Evolutionary conservation across 2,329 filamentous ascomycete species (phyloP).

Genomic region (Bipolaris bicolor): DNA sequence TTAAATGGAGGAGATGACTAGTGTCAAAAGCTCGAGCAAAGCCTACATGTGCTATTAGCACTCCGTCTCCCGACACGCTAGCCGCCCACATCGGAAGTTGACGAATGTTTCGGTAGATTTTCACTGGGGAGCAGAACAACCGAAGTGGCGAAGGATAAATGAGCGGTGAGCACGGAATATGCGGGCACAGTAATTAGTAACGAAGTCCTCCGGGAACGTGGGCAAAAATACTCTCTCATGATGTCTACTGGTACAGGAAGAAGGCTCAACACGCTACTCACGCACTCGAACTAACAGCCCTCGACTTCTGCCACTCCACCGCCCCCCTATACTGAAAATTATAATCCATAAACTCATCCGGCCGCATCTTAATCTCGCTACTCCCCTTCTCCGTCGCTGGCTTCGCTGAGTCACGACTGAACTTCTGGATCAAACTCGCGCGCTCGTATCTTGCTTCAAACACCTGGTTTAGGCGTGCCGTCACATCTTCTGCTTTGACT

Average conservation of each 20-base stretch:
- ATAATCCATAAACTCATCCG: slow-evolving; percentile 53
- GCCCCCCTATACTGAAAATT: slow-evolving; percentile 50
- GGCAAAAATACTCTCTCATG: neutral
- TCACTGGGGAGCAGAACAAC: neutral
- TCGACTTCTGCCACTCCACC: slow-evolving; percentile 37
- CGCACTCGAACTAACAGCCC: neutral
- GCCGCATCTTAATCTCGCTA: slow-evolving; percentile 45
- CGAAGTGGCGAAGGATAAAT: neutral
- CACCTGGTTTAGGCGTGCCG: slow-evolving; percentile 10
- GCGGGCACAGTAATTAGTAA: neutral
- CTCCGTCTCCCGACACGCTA: too few relatives aligned
- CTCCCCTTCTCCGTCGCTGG: slow-evolving; percentile 46
- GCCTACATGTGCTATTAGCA: too few relatives aligned
- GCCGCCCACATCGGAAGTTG: neutral
- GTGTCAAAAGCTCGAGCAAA: too few relatives aligned
- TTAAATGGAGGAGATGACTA: too few relatives aligned
- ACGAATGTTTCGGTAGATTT: neutral
- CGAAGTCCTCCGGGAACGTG: neutral
- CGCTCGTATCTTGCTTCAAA: slow-evolving; percentile 40
- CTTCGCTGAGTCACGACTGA: slow-evolving; percentile 52
- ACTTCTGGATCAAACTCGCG: slow-evolving; percentile 51
- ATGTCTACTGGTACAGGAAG: neutral
- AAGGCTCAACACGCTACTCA: too few relatives aligned
- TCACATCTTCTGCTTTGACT: slow-evolving; percentile 27
- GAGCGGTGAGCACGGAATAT: neutral